Evolutionary conservation across 2,329 filamentous ascomycete genomes (phyloP).

Genomic region (Hymenoscyphus fructigenus): DNA sequence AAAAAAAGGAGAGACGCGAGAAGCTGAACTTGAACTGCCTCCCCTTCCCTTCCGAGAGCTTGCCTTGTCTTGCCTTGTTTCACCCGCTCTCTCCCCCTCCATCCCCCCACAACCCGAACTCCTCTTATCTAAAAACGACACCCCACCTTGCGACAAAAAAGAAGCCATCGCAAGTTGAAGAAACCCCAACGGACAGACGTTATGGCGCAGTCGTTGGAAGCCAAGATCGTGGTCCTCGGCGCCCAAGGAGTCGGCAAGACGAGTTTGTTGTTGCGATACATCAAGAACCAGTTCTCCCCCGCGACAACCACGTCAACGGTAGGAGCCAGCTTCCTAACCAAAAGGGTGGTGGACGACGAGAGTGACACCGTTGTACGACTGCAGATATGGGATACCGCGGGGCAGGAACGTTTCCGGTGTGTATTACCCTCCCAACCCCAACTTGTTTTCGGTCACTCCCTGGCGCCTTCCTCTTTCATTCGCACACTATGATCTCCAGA

Average conservation of each 20-base stretch:
- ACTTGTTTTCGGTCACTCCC: neutral
- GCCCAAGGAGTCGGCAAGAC: slow-evolving; percentile 80
- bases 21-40: neutral
- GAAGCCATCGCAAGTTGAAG: neutral
- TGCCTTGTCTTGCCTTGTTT: neutral
- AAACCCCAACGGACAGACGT: neutral
- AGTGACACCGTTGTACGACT: slow-evolving; percentile 84
- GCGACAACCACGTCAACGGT: slow-evolving; percentile 59
- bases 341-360: slow-evolving; percentile 78
- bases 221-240: slow-evolving; percentile 80
- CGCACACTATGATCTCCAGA: neutral
- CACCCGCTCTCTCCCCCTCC: neutral
- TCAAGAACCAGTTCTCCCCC: slow-evolving; percentile 36
- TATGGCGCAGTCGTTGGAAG: slow-evolving; percentile 62
- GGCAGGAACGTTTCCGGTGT: slow-evolving; percentile 85
- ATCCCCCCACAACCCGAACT: neutral
- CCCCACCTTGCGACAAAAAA: neutral
- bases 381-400: slow-evolving; percentile 95
- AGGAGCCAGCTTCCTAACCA: slow-evolving; percentile 76
- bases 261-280: slow-evolving; percentile 70
- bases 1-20: neutral
- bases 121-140: neutral
- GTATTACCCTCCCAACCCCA: slow-evolving; percentile 6
- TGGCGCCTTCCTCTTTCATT: neutral
- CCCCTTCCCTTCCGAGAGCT: neutral